Base-by-base conservation (phyloP, 2,329 filamentous ascomycete genomes). In the Hypoxylon sp. region DNA sequence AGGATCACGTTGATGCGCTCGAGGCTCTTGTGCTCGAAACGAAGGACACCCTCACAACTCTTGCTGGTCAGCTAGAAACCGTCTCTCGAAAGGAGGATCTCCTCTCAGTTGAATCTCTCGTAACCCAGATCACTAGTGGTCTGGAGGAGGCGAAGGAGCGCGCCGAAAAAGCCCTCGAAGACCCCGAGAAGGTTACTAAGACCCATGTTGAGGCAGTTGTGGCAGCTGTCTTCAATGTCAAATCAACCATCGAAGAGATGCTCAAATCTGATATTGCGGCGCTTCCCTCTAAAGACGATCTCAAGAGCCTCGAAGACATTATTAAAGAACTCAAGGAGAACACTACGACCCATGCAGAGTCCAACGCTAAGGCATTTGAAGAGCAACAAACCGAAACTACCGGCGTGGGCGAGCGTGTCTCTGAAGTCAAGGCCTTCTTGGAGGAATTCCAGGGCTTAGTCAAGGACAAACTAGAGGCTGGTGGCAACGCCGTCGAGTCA, bases 361-460 rank as follows among this genome's bases (percentile, higher is more conserved):
- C 92, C 24, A 94, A 91, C 14, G 89, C 90, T 1, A 93, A 93
- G 80, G 91, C 92, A 0, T 91, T 96, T 50, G 93, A 96, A 59
- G 91, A 95, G 66, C 91, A 94, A 26, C 94, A 95, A 76, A 88
- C 91, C 48, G 95, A 98, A 78, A 94, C 93, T 59, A 90, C 91
- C 22, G 90, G 90, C 13, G 88, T 97, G 24, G 87, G 91, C 13
- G 91, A 95, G 67, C 91, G 91, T 63, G 91, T 98, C 14, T 87
- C 88, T 1, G 93, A 94, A 74, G 90, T 97, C 76, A 95, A 93
- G 82, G 81, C 83, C 0, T 89, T 94, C 74, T 84, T 98, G 0
- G 90, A 92, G 63, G 92, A 94, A 58, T 88, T 98, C 74, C 93
- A 93, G 66, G 88, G 90, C 35, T 87, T 94, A 46, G 84, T 97